These are phyloP conservation scores for Myotisia sp. DNA, from an alignment of 2,329 filamentous ascomycete species.

Conservation along the genomic window DNA sequence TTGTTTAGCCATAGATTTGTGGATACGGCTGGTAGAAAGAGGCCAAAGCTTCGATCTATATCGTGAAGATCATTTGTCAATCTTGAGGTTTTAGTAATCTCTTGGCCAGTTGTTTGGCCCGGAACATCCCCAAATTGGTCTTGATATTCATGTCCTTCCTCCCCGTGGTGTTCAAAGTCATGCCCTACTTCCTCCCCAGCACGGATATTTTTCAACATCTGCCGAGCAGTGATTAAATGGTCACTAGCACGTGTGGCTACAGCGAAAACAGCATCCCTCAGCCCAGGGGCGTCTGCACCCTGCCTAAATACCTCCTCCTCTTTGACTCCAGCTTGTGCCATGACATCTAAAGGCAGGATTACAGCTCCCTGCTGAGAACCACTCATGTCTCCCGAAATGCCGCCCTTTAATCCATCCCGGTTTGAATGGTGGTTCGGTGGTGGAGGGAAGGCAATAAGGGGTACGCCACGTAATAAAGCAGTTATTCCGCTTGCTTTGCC, in stretches of 20 bases:
- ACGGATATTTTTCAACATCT: slow-evolving; percentile 73
- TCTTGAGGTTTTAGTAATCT: slow-evolving; percentile 24
- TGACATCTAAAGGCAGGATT: slow-evolving; percentile 73
- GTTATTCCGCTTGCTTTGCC: slow-evolving; percentile 86
- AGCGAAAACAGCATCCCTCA: slow-evolving; percentile 79
- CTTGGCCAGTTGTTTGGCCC: slow-evolving; percentile 11
- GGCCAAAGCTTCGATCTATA: slow-evolving; percentile 56
- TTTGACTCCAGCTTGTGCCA: slow-evolving; percentile 64
- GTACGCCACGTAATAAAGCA: slow-evolving; percentile 72
- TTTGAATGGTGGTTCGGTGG: slow-evolving; percentile 44
- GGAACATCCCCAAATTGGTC: slow-evolving; percentile 23
- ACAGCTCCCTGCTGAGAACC: slow-evolving; percentile 47
- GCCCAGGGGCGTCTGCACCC: slow-evolving; percentile 61
- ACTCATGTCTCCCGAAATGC: slow-evolving; percentile 18
- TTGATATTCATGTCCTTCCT: slow-evolving; percentile 50
- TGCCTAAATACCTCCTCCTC: slow-evolving; percentile 82
- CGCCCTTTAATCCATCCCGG: slow-evolving; percentile 25
- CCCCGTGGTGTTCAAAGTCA: slow-evolving; percentile 74
- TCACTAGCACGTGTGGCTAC: slow-evolving; percentile 91
- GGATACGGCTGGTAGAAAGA: slow-evolving; percentile 65
- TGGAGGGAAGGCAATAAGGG: slow-evolving; percentile 68
- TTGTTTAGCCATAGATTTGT: slow-evolving; percentile 64
- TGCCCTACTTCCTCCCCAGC: slow-evolving; percentile 64
- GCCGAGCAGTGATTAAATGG: slow-evolving; percentile 81
- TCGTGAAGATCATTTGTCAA: slow-evolving; percentile 31